Conservation (phyloP, 208 protist species). For the Leishmania tarentolae region DNA sequence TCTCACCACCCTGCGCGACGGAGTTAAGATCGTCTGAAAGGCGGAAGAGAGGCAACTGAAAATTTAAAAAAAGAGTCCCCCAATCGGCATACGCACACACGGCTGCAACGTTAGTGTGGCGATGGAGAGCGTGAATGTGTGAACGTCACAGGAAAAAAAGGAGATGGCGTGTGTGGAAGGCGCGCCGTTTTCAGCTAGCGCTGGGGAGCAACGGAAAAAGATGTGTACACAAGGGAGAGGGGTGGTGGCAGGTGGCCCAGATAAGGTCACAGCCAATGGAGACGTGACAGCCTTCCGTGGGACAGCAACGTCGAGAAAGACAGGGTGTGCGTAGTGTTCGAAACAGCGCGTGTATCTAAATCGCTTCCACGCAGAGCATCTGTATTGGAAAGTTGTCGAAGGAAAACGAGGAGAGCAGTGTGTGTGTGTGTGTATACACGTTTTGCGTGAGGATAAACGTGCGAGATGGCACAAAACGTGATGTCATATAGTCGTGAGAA, state of each 20-base stretch:
- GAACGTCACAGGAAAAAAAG: not conserved
- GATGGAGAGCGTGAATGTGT: not conserved
- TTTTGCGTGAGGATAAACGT: not conserved
- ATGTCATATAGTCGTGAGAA: not conserved
- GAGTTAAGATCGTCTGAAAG: not conserved
- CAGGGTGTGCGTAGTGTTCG: not conserved
- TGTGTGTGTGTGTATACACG: not conserved
- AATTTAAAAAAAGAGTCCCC: not conserved
- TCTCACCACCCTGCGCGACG: not conserved
- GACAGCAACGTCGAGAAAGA: not conserved
- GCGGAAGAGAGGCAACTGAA: not conserved
- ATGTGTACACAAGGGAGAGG: not conserved
- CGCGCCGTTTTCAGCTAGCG: not conserved
- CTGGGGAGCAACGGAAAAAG: not conserved
- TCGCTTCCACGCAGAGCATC: not conserved
- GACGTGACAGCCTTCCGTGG: not conserved
- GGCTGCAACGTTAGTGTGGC: not conserved
- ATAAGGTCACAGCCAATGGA: not conserved
- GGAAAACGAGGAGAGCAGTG: not conserved
- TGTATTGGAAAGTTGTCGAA: not conserved
- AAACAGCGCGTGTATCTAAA: not conserved
- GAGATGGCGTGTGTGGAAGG: not conserved
- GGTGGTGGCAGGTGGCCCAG: not conserved
- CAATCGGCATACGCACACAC: not conserved
- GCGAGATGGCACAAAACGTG: not conserved